These are phyloP conservation scores for Tolypocladium ovalisporum DNA, from an alignment of 2,329 filamentous ascomycete species.

Conservation along the genomic window DNA sequence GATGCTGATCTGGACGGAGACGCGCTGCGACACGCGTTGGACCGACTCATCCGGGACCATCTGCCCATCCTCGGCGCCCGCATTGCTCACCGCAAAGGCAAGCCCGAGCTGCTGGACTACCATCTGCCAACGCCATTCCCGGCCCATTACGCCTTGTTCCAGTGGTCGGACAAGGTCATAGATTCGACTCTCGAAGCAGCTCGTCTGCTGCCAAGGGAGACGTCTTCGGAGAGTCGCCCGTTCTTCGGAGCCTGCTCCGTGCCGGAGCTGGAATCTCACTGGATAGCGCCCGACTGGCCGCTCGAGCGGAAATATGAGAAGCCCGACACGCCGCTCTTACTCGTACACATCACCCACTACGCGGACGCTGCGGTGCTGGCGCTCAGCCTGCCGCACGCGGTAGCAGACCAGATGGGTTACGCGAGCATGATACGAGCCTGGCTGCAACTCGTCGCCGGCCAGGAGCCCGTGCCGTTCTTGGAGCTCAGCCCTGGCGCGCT, in stretches of 20 bases:
- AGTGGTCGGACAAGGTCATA: not conserved
- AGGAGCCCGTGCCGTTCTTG: not conserved
- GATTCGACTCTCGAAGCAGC: not conserved
- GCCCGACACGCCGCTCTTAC: not conserved
- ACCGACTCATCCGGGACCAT: not conserved
- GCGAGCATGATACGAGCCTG: not conserved
- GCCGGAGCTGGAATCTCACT: not conserved
- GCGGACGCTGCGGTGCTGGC: not conserved
- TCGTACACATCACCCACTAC: not conserved
- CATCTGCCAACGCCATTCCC: not conserved
- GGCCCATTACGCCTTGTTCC: not conserved
- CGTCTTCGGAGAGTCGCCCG: not conserved
- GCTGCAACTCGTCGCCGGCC: not conserved
- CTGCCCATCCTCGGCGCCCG: not conserved
- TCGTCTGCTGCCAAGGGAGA: not conserved
- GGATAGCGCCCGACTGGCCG: not conserved
- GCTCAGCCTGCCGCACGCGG: not conserved
- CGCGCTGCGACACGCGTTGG: not conserved
- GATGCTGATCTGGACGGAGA: not conserved
- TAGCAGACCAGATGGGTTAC: not conserved
- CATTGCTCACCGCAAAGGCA: not conserved
- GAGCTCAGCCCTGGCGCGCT: not conserved
- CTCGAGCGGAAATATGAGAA: not conserved
- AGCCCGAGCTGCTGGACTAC: not conserved
- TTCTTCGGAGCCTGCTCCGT: not conserved